Percentiles rank a stretch among this genome's conserved stretches.
phyloP scores from a whole-genome alignment of 2,329 filamentous ascomycete species.

The Furcasterigmium sp. region DNA sequence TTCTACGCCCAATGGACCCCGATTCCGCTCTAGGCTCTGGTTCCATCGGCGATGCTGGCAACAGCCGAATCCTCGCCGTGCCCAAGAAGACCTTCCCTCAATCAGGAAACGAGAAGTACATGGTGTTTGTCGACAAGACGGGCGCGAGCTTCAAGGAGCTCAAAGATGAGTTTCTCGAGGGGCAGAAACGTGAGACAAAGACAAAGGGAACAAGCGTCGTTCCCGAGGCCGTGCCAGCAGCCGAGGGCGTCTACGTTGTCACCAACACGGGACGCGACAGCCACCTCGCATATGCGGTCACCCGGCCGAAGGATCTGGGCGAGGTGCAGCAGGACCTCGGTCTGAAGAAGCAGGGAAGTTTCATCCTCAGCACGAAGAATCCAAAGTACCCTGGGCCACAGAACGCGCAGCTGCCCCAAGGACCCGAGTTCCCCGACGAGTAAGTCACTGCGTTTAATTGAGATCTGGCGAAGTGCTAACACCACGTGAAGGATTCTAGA shows the following conservation, averaged over 20 bases:
- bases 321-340: conserved; percentile 74
- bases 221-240: conserved; percentile 69
- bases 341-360: conserved; percentile 65
- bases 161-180: conserved; percentile 65
- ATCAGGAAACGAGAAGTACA: conserved; percentile 64
- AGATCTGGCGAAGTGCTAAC: background rate
- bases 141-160: conserved; percentile 61
- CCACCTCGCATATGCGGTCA: conserved; percentile 76
- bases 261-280: conserved; percentile 65
- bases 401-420: conserved; percentile 56
- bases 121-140: conserved; percentile 78
- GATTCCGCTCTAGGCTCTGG: conserved; percentile 61
- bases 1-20: conserved; percentile 66
- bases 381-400: conserved; percentile 64
- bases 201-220: conserved; percentile 64
- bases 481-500: conserved; percentile 54
- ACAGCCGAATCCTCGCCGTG: conserved; percentile 68
- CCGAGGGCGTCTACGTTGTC: conserved; percentile 80
- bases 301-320: conserved; percentile 63
- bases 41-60: conserved; percentile 43
- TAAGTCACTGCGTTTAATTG: conserved; percentile 36
- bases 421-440: conserved; percentile 66
- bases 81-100: conserved; percentile 81
- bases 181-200: conserved; percentile 68
- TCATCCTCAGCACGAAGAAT: conserved; percentile 76